Conservation (phyloP, 139 green algal species). For the Pleodorina starrii region DNA sequence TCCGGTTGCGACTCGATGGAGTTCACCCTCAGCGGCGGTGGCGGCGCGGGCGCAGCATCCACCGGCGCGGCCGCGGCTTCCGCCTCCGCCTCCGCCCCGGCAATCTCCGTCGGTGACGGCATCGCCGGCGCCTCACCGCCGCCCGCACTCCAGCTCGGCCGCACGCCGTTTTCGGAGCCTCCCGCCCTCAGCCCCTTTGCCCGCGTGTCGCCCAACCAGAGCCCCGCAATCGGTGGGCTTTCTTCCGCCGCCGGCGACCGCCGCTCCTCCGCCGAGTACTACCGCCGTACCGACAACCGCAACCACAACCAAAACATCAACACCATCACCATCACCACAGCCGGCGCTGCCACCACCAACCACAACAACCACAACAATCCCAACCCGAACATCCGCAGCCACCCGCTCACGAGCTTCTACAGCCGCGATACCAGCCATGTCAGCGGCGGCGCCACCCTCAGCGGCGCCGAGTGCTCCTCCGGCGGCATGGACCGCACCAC, state of each 20-base stretch:
- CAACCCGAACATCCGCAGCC: neutral
- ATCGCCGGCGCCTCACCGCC: neutral
- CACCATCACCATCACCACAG: too few relatives aligned
- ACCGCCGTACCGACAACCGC: neutral
- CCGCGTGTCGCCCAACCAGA: neutral
- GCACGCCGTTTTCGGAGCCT: too few relatives aligned
- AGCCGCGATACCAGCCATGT: neutral
- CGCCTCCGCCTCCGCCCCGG: neutral
- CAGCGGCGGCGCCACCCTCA: neutral
- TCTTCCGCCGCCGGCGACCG: neutral
- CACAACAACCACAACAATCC: neutral
- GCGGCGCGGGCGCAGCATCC: too few relatives aligned
- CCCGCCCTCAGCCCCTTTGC: neutral
- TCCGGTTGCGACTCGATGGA: neutral
- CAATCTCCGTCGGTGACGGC: neutral
- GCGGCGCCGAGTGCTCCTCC: slow-evolving; percentile 1
- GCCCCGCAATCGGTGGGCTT: neutral
- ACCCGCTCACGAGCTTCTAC: neutral
- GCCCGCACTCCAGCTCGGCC: too few relatives aligned
- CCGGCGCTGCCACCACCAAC: neutral
- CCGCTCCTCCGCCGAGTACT: neutral
- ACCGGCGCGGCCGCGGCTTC: neutral
- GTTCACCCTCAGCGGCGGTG: neutral
- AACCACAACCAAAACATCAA: neutral
- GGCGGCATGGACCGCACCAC: neutral